Evolutionary conservation across 2,329 filamentous ascomycete genomes (phyloP), one percentile per base, ranked within the genome.

Genomic region (Acephala macrosclerotiorum): DNA sequence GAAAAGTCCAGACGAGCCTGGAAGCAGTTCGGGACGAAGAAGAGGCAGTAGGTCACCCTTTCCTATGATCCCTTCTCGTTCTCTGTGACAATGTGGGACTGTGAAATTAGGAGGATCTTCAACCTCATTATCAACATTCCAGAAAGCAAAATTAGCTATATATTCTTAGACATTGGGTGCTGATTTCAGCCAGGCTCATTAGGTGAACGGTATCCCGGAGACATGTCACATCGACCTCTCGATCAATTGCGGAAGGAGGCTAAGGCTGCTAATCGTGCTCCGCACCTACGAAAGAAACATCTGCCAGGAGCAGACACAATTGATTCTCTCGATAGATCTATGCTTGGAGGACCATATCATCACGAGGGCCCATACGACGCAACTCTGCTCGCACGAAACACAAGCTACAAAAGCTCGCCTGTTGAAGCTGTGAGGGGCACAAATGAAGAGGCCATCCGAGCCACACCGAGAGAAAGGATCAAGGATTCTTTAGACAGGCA

Each of bases 301-400:
- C 84, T 90, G 18, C 86, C 89, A 29, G 86, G 85, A 55, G 86
- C 92, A 1, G 94, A 98, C 77, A 83, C 84, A 9, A 96, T 98
- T 73, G 95, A 97, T 77, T 81, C 83, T 5, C 87, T 98, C 1
- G 95, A 97, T 75, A 84, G 82, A 61, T 81, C 85, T 2, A 78
- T 85, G n/a, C 78, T 84, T 47, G 85, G 86, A 59, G 84, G 84
- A 20, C 80, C 84, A 2, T 97, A 97, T 78, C 95, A 97, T 77
- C 95, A 98, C 74, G 92, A 91, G 69, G 94, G 95, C 0, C 95
- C 95, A 0, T 98, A 92, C 72, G 95, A 98, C 76, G 93, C 94
- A 11, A 91, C 92, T 1, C 83, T 93, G 60, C 82, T 90, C 1
- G 87, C 91, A 14, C 86, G 92, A 57, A 97, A 97, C 79, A 83